Evolutionary conservation across 805 yeast genomes (phyloP).

Genomic region (Starmerella bacillaris): DNA sequence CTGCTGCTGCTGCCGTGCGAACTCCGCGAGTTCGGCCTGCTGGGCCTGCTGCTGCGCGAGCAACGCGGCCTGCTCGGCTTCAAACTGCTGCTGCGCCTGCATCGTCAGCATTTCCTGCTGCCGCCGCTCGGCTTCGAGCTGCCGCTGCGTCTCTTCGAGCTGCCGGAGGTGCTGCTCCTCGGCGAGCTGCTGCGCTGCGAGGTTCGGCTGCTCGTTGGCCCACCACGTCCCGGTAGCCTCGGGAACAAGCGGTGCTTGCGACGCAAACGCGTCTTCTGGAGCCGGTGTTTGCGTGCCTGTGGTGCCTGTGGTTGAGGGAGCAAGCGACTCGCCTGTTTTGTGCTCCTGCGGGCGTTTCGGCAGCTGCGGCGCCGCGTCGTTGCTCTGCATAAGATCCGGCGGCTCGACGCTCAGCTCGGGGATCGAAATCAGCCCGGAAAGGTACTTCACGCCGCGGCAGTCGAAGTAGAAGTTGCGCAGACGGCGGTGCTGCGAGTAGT

Average conservation of each 20-base stretch:
- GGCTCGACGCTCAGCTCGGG: slow-evolving; percentile 47
- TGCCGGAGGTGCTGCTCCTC: slow-evolving; percentile 41
- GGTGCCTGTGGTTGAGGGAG: slow-evolving; percentile 17
- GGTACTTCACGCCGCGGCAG: slow-evolving; percentile 65
- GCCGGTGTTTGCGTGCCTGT: not conserved
- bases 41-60: slow-evolving; percentile 50
- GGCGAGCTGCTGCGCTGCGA: slow-evolving; percentile 35
- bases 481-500: slow-evolving; percentile 47
- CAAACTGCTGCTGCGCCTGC: slow-evolving; percentile 52
- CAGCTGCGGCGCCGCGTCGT: slow-evolving; percentile 28
- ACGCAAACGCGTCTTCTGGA: too few relatives aligned
- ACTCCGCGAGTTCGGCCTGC: slow-evolving; percentile 55
- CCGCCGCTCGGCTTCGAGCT: slow-evolving; percentile 42
- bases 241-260: slow-evolving; percentile 9
- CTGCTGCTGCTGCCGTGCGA: slow-evolving; percentile 32
- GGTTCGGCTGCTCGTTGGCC: slow-evolving; percentile 32
- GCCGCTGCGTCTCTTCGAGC: slow-evolving; percentile 40
- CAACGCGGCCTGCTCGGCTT: slow-evolving; percentile 57
- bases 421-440: slow-evolving; percentile 62
- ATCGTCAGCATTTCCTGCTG: slow-evolving; percentile 50
- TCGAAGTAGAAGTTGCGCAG: slow-evolving; percentile 76
- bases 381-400: slow-evolving; percentile 38
- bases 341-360: slow-evolving; percentile 26
- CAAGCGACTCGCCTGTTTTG: slow-evolving; percentile 18
- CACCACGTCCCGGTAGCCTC: slow-evolving; percentile 29